Evolutionary conservation across 2,329 filamentous ascomycete species (phyloP).

Genomic region (Aquanectria penicillioides): DNA sequence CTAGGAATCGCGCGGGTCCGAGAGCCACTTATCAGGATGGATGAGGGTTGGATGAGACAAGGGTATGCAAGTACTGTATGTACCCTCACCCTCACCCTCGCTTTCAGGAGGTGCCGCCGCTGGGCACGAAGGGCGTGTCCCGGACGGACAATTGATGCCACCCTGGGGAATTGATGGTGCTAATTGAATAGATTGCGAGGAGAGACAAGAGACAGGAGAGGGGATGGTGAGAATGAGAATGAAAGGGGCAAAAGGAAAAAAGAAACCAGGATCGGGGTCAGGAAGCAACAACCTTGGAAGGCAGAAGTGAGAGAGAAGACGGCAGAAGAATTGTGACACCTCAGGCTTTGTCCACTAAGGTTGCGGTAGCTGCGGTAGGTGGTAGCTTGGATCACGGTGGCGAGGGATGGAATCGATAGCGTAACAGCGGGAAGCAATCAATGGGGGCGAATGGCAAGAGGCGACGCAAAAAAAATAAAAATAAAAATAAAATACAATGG

Average conservation of each 20-base stretch:
- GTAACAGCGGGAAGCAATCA: slow-evolving; percentile 5
- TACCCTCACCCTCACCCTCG: no score
- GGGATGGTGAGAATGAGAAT: not conserved
- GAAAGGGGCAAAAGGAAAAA: not conserved
- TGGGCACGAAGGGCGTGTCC: not conserved
- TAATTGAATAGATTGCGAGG: not conserved
- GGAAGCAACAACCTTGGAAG: not conserved
- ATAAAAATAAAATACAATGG: no score
- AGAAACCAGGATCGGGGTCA: no score
- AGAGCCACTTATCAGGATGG: slow-evolving; percentile 5
- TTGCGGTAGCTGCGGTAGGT: not conserved
- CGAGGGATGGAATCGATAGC: slow-evolving; percentile 6
- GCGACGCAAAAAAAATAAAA: no score
- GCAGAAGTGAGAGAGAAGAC: not conserved
- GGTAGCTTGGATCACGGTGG: not conserved
- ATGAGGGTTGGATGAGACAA: slow-evolving; percentile 1
- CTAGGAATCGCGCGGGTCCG: not conserved
- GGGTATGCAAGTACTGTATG: slow-evolving; percentile 8
- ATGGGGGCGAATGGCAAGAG: not conserved
- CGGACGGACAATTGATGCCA: not conserved
- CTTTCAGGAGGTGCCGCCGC: not conserved
- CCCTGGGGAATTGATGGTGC: not conserved
- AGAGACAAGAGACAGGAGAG: not conserved
- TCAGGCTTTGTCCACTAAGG: not conserved
- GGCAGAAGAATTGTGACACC: not conserved